Conservation (phyloP, 805 yeast species). For the Suhomyces sp. region DNA sequence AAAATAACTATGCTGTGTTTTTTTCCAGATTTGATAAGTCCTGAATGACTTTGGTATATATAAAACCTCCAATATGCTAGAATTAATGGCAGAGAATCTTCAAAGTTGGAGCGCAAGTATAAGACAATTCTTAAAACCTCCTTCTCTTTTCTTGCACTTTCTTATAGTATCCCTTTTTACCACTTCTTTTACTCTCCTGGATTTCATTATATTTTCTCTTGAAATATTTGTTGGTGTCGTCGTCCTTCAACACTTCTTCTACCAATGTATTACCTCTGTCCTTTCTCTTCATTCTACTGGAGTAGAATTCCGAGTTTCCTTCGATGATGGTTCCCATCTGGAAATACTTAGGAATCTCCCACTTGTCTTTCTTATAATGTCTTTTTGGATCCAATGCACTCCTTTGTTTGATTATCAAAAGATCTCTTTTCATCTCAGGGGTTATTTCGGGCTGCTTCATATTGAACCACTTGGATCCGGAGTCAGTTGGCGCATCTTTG, state of each 20-base stretch:
- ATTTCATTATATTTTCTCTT: constrained; percentile 81
- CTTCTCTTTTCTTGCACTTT: constrained; percentile 61
- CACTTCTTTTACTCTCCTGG: constrained; percentile 59
- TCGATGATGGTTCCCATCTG: constrained; percentile 88
- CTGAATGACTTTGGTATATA: no score
- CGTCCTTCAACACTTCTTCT: constrained; percentile 78
- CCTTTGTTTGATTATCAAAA: constrained; percentile 78
- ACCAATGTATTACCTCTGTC: constrained; percentile 77
- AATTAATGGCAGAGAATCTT: no score
- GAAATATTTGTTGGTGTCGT: constrained; percentile 69
- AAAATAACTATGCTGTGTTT: no score
- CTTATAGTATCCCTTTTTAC: constrained; percentile 67
- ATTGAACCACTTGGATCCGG: constrained; percentile 75
- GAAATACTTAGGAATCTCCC: constrained; percentile 75
- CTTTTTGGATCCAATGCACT: constrained; percentile 93
- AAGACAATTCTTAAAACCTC: constrained; percentile 41
- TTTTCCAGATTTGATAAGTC: no score
- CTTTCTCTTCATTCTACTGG: constrained; percentile 62
- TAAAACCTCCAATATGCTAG: no score
- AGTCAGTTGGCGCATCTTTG: constrained; percentile 20
- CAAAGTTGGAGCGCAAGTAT: no score
- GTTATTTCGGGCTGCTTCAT: constrained; percentile 77
- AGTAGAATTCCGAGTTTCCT: constrained; percentile 76
- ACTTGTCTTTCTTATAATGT: constrained; percentile 84
- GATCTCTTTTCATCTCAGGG: constrained; percentile 69